Evolutionary conservation across 2,329 filamentous ascomycete genomes (phyloP).

Genomic region (Aureobasidium uvarum): DNA sequence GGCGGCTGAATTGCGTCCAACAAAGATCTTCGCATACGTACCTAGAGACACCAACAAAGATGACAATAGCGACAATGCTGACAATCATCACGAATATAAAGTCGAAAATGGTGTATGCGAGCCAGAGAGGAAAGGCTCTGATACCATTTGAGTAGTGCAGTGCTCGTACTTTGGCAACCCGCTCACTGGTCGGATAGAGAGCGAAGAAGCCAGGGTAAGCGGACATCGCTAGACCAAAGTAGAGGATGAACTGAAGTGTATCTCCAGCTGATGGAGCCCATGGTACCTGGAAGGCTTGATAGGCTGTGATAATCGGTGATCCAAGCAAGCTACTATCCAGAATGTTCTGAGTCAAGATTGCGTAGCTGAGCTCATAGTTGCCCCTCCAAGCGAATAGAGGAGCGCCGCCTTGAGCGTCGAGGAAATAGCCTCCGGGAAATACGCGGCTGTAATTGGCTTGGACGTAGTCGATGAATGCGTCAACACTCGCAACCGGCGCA

Average conservation of each 20-base stretch:
- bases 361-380: slow-evolving; percentile 59
- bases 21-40: background rate
- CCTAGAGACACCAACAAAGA: slow-evolving; percentile 62
- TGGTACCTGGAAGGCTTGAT: slow-evolving; percentile 71
- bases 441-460: slow-evolving; percentile 62
- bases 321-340: slow-evolving; percentile 72
- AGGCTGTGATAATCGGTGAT: slow-evolving; percentile 69
- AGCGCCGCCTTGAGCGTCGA: slow-evolving; percentile 55
- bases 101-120: slow-evolving; percentile 79
- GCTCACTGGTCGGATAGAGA: slow-evolving; percentile 83
- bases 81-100: slow-evolving; percentile 68
- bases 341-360: slow-evolving; percentile 86
- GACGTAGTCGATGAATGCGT: slow-evolving; percentile 68
- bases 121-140: slow-evolving; percentile 75
- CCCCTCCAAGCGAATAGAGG: slow-evolving; percentile 71
- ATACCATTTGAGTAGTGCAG: slow-evolving; percentile 93
- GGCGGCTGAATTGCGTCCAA: no score
- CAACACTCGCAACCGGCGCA: slow-evolving; percentile 60
- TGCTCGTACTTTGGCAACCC: slow-evolving; percentile 73
- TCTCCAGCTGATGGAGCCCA: slow-evolving; percentile 68
- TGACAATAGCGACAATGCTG: slow-evolving; percentile 63
- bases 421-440: slow-evolving; percentile 76
- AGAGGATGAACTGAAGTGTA: slow-evolving; percentile 74
- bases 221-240: slow-evolving; percentile 74
- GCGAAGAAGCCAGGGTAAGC: slow-evolving; percentile 84